Evolutionary conservation across 169 alveolate species (phyloP).

Genomic region (Cryptosporidium sp.): DNA sequence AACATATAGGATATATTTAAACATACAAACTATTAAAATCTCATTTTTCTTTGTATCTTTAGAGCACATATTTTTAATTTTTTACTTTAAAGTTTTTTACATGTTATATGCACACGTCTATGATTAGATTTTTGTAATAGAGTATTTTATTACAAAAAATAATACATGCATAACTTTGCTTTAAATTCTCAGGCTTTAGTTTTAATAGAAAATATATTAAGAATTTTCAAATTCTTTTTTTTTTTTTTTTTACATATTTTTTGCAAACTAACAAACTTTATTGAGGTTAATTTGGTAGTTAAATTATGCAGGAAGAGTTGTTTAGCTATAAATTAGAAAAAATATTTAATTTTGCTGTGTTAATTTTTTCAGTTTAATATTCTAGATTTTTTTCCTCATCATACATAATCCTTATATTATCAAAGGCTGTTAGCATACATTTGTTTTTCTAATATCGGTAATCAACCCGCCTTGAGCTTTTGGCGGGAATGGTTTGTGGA

Average conservation of each 20-base stretch:
- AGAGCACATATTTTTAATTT: neutral
- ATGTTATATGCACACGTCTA: neutral
- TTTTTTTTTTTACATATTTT: too few species aligned
- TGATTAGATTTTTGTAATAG: neutral
- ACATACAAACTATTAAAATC: neutral
- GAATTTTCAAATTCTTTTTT: too few species aligned
- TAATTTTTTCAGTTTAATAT: too few species aligned
- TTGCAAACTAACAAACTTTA: too few species aligned
- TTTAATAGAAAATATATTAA: neutral
- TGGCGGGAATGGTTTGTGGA: conserved; percentile 36
- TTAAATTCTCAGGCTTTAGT: neutral
- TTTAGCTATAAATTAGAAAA: neutral
- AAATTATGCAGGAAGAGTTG: too few species aligned
- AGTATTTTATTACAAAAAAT: neutral
- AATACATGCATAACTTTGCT: too few species aligned
- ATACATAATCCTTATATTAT: neutral
- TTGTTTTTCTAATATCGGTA: conserved; percentile 1
- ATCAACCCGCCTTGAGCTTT: neutral
- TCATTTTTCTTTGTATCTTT: neutral
- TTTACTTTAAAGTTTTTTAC: neutral
- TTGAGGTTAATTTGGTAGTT: too few species aligned
- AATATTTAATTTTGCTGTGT: too few species aligned
- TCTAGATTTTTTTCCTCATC: neutral
- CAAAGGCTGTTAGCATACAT: neutral
- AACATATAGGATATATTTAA: neutral